phyloP scores from a whole-genome alignment of 306 rosid species.

The Castanea mollissima region DNA sequence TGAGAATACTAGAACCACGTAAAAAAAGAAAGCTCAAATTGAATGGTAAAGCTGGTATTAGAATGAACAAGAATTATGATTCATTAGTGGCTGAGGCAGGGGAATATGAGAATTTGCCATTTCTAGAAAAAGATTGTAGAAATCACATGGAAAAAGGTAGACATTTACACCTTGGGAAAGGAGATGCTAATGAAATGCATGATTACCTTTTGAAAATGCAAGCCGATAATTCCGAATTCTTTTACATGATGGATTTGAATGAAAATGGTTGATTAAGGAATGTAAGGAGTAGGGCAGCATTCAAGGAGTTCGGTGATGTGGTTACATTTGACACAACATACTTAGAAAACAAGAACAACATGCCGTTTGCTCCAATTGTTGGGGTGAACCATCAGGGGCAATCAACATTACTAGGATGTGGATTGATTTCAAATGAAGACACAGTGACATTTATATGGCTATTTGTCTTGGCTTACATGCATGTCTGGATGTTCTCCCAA shows the following conservation, averaged over 20 bases:
- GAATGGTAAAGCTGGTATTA: too few species aligned
- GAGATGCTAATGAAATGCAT: neutral
- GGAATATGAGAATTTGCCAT: neutral
- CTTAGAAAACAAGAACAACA: neutral
- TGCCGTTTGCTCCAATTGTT: neutral
- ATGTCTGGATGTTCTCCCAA: conserved; percentile 16
- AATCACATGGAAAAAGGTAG: neutral
- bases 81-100: neutral
- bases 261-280: too few species aligned
- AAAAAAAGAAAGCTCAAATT: too few species aligned
- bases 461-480: conserved; percentile 25
- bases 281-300: too few species aligned
- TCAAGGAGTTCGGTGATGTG: too few species aligned
- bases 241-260: too few species aligned
- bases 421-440: conserved; percentile 11
- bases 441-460: conserved; percentile 8
- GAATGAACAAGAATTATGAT: neutral
- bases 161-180: neutral
- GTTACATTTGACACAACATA: conserved; percentile 14
- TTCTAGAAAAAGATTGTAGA: too few species aligned
- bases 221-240: too few species aligned
- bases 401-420: neutral
- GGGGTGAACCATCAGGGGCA: conserved; percentile 22
- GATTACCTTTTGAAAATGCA: too few species aligned
- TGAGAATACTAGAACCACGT: too few species aligned